Conservation (phyloP, 108 stramenopile species). For the Fistulifera solaris region DNA sequence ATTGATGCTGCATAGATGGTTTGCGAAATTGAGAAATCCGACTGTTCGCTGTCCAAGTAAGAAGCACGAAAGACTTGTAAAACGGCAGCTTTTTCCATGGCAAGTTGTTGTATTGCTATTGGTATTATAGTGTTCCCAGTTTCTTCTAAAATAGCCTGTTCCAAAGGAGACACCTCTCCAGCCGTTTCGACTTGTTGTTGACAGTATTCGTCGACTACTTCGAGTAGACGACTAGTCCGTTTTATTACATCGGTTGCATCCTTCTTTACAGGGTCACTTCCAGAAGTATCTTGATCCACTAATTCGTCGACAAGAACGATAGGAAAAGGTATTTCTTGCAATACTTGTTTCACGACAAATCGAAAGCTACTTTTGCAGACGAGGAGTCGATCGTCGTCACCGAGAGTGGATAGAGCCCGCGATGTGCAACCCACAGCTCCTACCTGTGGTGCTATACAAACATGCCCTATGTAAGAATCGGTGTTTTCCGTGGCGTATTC, state of each 20-base stretch:
- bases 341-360: conserved; percentile 64
- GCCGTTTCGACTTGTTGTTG: conserved; percentile 28
- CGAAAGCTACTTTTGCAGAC: conserved; percentile 58
- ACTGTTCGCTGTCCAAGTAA: conserved; percentile 23
- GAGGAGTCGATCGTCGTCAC: conserved; percentile 21
- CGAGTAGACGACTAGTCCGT: background rate
- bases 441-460: conserved; percentile 13
- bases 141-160: conserved; percentile 60
- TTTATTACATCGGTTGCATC: background rate
- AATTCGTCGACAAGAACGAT: conserved; percentile 76
- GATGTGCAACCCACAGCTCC: conserved; percentile 74
- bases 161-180: conserved; percentile 46
- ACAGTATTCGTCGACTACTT: conserved; percentile 16
- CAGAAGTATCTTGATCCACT: conserved; percentile 26
- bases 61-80: conserved; percentile 54
- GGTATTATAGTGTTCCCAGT: background rate
- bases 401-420: conserved; percentile 30
- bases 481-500: conserved; percentile 26
- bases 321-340: conserved; percentile 61
- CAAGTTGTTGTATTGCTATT: conserved; percentile 13
- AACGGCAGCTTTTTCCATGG: conserved; percentile 24
- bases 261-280: too few species aligned
- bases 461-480: conserved; percentile 9
- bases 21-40: too few species aligned
- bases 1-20: conserved; percentile 44